Conservation (phyloP, 768 basidiomycete species). For the Peribolospora kevripleyi region DNA sequence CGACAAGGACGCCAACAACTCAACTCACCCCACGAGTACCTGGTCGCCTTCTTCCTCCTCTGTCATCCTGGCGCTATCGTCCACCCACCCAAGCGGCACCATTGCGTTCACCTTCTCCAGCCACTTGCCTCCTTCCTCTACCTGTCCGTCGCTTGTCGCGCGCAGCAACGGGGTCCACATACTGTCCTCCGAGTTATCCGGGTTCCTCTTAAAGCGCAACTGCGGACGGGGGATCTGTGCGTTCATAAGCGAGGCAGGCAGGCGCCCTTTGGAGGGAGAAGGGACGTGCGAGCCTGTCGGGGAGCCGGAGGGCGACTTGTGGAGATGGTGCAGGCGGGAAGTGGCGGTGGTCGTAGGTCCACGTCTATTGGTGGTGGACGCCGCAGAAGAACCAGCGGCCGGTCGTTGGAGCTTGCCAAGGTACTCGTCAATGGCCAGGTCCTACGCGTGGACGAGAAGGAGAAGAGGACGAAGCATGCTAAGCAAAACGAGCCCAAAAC, state of each 20-base stretch:
- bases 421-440: background rate
- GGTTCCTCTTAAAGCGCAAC: slow-evolving; percentile 36
- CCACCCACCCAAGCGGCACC: no score
- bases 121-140: slow-evolving; percentile 27
- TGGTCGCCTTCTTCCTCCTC: no score
- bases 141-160: slow-evolving; percentile 19
- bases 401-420: slow-evolving; percentile 27
- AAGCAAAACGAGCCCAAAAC: slow-evolving; percentile 24
- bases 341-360: no score
- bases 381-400: slow-evolving; percentile 1
- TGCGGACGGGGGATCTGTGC: slow-evolving; percentile 28
- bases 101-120: slow-evolving; percentile 1
- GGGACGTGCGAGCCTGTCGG: background rate
- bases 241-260: slow-evolving; percentile 32
- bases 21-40: no score
- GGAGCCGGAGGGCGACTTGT: no score
- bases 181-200: slow-evolving; percentile 36
- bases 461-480: slow-evolving; percentile 11
- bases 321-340: no score
- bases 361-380: no score
- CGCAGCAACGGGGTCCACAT: slow-evolving; percentile 16
- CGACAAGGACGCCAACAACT: no score
- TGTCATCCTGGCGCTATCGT: no score
- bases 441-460: background rate
- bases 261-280: slow-evolving; percentile 22